phyloP scores from a whole-genome alignment of 2,329 filamentous ascomycete species.

The Aspergillus vadensis region DNA sequence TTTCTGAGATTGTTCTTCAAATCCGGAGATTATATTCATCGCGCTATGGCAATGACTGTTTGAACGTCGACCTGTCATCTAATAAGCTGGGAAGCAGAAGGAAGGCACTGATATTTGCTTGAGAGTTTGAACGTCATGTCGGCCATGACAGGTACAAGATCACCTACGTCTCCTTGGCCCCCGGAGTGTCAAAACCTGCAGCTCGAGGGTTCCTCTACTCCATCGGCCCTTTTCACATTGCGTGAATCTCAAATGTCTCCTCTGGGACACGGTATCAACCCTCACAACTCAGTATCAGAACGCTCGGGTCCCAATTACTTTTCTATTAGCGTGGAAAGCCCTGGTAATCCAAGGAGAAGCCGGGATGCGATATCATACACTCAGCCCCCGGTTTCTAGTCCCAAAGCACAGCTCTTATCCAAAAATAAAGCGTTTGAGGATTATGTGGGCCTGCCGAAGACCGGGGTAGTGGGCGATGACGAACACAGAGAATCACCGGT shows the following conservation, averaged over 20 bases:
- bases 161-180: constrained; percentile 38
- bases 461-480: constrained; percentile 24
- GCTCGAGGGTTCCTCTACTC: constrained; percentile 22
- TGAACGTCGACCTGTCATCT: constrained; percentile 12
- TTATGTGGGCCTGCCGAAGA: constrained; percentile 68
- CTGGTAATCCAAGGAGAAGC: constrained; percentile 65
- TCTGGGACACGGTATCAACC: constrained; percentile 21
- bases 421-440: constrained; percentile 81
- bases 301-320: constrained; percentile 80
- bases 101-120: constrained; percentile 1
- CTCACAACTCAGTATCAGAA: constrained; percentile 23
- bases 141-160: constrained; percentile 37
- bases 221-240: constrained; percentile 23
- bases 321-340: constrained; percentile 66
- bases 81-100: constrained; percentile 11
- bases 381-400: constrained; percentile 64
- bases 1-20: not conserved
- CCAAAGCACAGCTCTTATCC: constrained; percentile 27
- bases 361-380: constrained; percentile 73
- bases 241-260: constrained; percentile 26
- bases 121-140: constrained; percentile 23
- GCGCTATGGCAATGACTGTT: constrained; percentile 22
- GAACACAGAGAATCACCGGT: constrained; percentile 22
- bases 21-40: not conserved
- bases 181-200: constrained; percentile 27